Conservation (phyloP, 176 grass and related monocot genomes). For the Oryza glaberrima region DNA sequence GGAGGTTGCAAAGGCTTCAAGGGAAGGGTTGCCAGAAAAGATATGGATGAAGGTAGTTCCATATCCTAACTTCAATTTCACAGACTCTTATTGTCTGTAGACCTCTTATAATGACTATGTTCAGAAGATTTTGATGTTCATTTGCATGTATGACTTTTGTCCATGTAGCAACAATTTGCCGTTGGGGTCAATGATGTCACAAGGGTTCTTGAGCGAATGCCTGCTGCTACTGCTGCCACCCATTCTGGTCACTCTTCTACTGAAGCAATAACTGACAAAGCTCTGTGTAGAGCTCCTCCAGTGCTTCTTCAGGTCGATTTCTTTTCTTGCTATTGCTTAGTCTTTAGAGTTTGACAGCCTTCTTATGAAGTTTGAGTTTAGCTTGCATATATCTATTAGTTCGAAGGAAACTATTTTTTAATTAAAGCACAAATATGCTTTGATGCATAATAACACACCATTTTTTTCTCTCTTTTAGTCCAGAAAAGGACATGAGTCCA, state of each 20-base stretch:
- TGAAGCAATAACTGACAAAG: conserved; percentile 26
- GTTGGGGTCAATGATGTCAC: conserved; percentile 91
- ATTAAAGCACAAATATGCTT: not conserved
- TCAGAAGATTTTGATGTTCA: not conserved
- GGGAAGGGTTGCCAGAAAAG: conserved; percentile 68
- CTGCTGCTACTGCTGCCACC: conserved; percentile 18
- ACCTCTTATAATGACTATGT: conserved; percentile 15
- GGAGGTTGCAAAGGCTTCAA: conserved; percentile 75
- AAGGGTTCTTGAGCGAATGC: conserved; percentile 91
- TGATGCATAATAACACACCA: not conserved
- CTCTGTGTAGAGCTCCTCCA: conserved; percentile 50
- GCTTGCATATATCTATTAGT: not conserved
- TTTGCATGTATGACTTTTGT: not conserved
- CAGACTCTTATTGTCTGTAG: not conserved
- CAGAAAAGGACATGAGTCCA: not conserved
- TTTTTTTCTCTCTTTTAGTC: not conserved
- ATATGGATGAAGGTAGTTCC: conserved; percentile 90
- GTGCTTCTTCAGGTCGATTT: conserved; percentile 71
- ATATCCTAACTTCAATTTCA: not conserved
- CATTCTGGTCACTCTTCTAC: conserved; percentile 25
- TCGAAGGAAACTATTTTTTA: not conserved
- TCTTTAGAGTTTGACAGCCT: not conserved
- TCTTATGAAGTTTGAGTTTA: conserved; percentile 10
- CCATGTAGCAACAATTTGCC: conserved; percentile 79
- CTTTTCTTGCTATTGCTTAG: conserved; percentile 1